A percentile compares a stretch with the other conserved stretches of the same genome.
Evolutionary conservation across 768 basidiomycete genomes (phyloP).

Genomic region (Leucocoprinus leucothites): DNA sequence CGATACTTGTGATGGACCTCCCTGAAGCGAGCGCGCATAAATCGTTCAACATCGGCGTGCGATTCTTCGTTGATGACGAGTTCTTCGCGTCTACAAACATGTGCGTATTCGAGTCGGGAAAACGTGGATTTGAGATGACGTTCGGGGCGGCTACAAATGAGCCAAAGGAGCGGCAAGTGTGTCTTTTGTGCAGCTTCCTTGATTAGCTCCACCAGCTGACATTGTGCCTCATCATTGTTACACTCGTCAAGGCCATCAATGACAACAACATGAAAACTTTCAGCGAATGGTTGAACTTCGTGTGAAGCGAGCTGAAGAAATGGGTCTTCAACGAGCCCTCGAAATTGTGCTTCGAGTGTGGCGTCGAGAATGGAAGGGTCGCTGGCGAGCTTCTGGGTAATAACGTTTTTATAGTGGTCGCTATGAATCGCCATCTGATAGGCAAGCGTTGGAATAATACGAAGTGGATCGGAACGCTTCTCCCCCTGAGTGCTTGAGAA

Average conservation of each 20-base stretch:
- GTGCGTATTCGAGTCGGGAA: not conserved
- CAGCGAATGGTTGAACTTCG: not conserved
- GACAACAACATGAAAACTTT: not conserved
- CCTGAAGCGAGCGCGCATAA: not conserved
- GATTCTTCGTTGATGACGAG: not conserved
- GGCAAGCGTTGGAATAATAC: not conserved
- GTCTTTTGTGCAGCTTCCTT: not conserved
- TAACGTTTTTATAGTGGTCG: not conserved
- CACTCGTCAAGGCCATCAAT: not conserved
- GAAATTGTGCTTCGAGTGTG: not conserved
- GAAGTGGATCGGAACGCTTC: not conserved
- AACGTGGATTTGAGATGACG: not conserved
- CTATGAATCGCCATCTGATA: not conserved
- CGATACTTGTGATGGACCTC: not conserved
- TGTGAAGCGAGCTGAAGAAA: not conserved
- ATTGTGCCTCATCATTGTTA: not conserved
- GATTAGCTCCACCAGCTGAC: not conserved
- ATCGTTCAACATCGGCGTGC: constrained; percentile 1
- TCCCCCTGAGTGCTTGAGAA: not conserved
- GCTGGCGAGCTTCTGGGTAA: not conserved
- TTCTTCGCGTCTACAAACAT: not conserved
- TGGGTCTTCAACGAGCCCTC: not conserved
- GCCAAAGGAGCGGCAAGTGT: not conserved
- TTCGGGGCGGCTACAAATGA: constrained; percentile 2
- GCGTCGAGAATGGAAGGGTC: not conserved